Base-by-base conservation (phyloP, 2,329 filamentous ascomycete species). In the Pseudocercospora musae region DNA sequence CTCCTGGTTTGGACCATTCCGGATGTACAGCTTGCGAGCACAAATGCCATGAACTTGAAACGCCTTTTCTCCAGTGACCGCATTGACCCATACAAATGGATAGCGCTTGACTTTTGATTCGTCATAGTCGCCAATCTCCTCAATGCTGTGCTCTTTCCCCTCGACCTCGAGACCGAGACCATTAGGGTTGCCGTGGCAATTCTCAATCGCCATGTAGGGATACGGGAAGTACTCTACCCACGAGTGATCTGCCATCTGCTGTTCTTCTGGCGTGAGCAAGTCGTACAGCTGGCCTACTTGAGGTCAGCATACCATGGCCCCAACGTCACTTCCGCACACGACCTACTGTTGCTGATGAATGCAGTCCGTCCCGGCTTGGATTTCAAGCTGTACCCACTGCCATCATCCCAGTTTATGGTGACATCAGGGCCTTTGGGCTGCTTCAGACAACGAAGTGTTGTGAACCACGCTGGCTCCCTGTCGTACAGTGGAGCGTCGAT, bases 181-280 rank as follows among this genome's bases (percentile, higher is more conserved):
- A 54, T 85, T 85, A 4, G 88, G 78, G 23, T 84, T 85, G 46
- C 87, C 87, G 68, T 84, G 85, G 53, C 89, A 87, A 31, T 80
- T 74, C 65, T 83, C 86, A 87, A 92, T 92, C 88, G 89, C 91
- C 63, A 92, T 85, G 75, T 92, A 92, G 7, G 89, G 89, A 68
- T 92, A 89, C 3, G 89, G 83, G 0, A 89, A 89, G 71, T 92
- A 92, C 76, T 92, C 88, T 50, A 91, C 82, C 62, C 81, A 85
- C 21, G 87, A 87, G 9, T 80, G 83, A 56, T 86, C 82, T 0
- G 82, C 88, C 68, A 91, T 89, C 55, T 82, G 80, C 74, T 90
- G 84, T 69, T 91, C 87, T 46, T 82, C 81, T 0, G 84, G 79
- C 13, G 83, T 87, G 13, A 92, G 80, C n/a, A 82, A 72, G 49